These are phyloP conservation scores for Antitrichia curtipendula DNA, from an alignment of 225 moss, liverwort and hornwort species.

Conservation along the genomic window DNA sequence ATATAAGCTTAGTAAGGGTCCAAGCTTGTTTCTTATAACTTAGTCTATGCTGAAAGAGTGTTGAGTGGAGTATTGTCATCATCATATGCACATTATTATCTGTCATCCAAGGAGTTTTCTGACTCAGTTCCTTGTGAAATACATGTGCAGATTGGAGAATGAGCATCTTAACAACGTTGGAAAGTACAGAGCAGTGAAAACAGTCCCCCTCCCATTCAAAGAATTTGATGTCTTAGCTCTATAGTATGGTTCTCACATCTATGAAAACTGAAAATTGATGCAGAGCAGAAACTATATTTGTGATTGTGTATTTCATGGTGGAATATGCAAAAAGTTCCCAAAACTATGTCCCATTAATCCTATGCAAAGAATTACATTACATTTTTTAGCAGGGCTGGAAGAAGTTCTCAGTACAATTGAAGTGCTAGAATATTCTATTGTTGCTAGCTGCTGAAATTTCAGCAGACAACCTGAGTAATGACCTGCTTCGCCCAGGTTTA, in stretches of 20 bases:
- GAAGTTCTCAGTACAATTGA: no score
- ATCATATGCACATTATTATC: background rate
- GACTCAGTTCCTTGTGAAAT: background rate
- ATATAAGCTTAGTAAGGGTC: background rate
- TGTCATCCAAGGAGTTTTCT: background rate
- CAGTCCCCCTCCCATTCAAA: constrained; percentile 40
- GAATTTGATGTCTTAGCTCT: constrained; percentile 21
- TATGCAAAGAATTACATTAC: background rate
- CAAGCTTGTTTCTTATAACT: background rate
- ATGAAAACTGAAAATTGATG: background rate
- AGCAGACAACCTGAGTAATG: background rate
- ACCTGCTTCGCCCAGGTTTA: background rate
- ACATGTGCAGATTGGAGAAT: constrained; percentile 30
- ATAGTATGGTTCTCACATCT: background rate
- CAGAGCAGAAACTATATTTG: background rate
- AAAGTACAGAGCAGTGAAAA: constrained; percentile 39
- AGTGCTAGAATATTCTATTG: background rate
- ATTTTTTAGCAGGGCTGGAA: no score
- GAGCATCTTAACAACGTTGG: constrained; percentile 52
- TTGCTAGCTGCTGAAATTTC: background rate
- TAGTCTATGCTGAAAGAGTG: background rate
- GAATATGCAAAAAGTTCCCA: background rate
- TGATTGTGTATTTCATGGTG: background rate
- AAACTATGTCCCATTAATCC: background rate
- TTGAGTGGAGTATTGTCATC: background rate